Percentiles rank a stretch among this genome's conserved stretches.
Conservation (phyloP, 345 rosid genomes). For the Gynandropsis gynandra region DNA sequence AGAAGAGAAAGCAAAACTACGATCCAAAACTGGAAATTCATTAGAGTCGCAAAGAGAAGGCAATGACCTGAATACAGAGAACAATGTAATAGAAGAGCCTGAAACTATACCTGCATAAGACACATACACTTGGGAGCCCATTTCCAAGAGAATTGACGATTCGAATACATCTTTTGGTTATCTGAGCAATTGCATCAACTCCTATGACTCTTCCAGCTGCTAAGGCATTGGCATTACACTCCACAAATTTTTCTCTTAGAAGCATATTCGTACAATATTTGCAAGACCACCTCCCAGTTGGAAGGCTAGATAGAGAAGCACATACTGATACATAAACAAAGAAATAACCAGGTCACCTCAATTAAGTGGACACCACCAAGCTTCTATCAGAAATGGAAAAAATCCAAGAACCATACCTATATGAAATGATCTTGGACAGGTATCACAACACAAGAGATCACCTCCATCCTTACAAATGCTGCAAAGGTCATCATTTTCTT, state of each 20-base stretch:
- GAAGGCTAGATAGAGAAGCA: slow-evolving; percentile 41
- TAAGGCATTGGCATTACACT: slow-evolving; percentile 62
- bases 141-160: slow-evolving; percentile 55
- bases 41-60: slow-evolving; percentile 3
- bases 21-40: not conserved
- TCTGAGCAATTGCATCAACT: slow-evolving; percentile 83
- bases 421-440: slow-evolving; percentile 94
- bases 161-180: slow-evolving; percentile 77
- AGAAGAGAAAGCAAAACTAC: not conserved
- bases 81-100: not conserved
- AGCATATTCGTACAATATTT: slow-evolving; percentile 54
- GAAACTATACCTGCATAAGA: slow-evolving; percentile 70
- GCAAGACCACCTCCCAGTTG: slow-evolving; percentile 79
- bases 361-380: slow-evolving; percentile 12
- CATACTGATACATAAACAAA: slow-evolving; percentile 16
- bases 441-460: slow-evolving; percentile 81
- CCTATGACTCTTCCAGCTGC: slow-evolving; percentile 92
- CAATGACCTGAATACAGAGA: not conserved
- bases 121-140: slow-evolving; percentile 71
- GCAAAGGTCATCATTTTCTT: slow-evolving; percentile 84
- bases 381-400: slow-evolving; percentile 13
- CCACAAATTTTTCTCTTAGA: slow-evolving; percentile 63
- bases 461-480: slow-evolving; percentile 82
- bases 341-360: slow-evolving; percentile 3
- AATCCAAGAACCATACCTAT: slow-evolving; percentile 37